Evolutionary conservation across 495 filamentous ascomycete genomes (phyloP).

Genomic region (Filosporella fistucella): DNA sequence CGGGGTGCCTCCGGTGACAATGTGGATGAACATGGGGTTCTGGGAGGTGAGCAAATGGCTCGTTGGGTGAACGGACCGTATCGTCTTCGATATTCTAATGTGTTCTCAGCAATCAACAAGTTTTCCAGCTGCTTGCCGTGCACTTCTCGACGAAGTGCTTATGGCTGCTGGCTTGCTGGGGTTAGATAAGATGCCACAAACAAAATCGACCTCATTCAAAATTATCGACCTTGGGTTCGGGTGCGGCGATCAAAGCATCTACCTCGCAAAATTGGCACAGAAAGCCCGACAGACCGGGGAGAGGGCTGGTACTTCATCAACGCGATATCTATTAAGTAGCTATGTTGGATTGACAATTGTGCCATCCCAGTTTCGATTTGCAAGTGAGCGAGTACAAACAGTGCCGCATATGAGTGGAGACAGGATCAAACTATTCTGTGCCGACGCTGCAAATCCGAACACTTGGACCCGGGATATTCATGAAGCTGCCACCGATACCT

Average conservation of each 20-base stretch:
- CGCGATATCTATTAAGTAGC: conserved; percentile 24
- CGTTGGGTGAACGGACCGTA: too few species aligned
- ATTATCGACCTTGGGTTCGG: conserved; percentile 46
- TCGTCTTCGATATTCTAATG: too few species aligned
- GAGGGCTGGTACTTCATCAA: not conserved
- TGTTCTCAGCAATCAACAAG: too few species aligned
- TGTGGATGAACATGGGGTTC: conserved; percentile 38
- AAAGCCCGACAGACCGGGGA: not conserved
- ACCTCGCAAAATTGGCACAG: conserved; percentile 19
- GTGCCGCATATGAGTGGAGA: not conserved
- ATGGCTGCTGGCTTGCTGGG: conserved; percentile 27
- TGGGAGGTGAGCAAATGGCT: conserved; percentile 21
- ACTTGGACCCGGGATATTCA: conserved; percentile 1
- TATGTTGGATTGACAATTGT: conserved; percentile 40
- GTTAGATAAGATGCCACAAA: conserved; percentile 7
- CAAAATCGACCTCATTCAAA: conserved; percentile 14
- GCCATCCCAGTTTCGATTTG: conserved; percentile 28
- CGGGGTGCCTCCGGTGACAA: conserved; percentile 1
- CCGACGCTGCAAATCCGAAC: conserved; percentile 2
- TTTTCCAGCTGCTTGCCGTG: conserved; percentile 36
- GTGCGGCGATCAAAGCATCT: conserved; percentile 43
- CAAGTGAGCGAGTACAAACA: conserved; percentile 19
- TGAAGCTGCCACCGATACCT: not conserved
- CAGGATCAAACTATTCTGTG: not conserved
- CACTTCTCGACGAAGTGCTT: conserved; percentile 39